Conservation (phyloP, 257 asterid genomes). For the Catharanthus roseus region DNA sequence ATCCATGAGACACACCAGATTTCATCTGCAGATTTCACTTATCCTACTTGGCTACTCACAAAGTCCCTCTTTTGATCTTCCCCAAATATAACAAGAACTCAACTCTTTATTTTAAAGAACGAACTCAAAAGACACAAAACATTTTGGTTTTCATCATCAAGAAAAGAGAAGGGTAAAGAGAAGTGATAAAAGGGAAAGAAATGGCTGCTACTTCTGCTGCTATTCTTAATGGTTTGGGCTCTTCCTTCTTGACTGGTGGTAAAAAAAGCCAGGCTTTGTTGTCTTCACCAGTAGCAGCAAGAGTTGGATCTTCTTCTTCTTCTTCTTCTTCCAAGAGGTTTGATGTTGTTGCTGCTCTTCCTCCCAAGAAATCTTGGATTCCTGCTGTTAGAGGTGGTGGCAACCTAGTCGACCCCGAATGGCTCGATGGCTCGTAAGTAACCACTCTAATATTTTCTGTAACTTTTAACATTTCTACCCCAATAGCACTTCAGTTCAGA, state of each 20-base stretch:
- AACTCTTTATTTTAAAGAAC: slow-evolving; percentile 13
- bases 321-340: slow-evolving; percentile 45
- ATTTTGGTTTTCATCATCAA: not conserved
- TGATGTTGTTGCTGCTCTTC: slow-evolving; percentile 58
- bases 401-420: slow-evolving; percentile 73
- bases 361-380: slow-evolving; percentile 86
- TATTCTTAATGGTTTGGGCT: slow-evolving; percentile 62
- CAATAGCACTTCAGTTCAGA: too few species aligned
- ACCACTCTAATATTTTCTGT: too few species aligned
- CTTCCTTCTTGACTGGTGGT: slow-evolving; percentile 73
- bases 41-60: slow-evolving; percentile 53
- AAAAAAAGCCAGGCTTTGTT: slow-evolving; percentile 57
- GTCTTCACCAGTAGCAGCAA: slow-evolving; percentile 43
- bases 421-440: slow-evolving; percentile 99
- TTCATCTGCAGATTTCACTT: slow-evolving; percentile 35
- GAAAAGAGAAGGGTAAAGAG: not conserved
- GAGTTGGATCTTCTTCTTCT: slow-evolving; percentile 21
- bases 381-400: slow-evolving; percentile 73
- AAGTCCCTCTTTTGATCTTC: slow-evolving; percentile 27
- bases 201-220: slow-evolving; percentile 98
- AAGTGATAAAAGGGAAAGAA: not conserved
- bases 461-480: too few species aligned
- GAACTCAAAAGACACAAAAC: slow-evolving; percentile 4
- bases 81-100: slow-evolving; percentile 14
- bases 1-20: slow-evolving; percentile 33